A percentile compares a stretch with the other conserved stretches of the same genome.
phyloP scores from a whole-genome alignment of 371 early-diverging fungal genomes.

The Quaeritorhiza haematococci region DNA sequence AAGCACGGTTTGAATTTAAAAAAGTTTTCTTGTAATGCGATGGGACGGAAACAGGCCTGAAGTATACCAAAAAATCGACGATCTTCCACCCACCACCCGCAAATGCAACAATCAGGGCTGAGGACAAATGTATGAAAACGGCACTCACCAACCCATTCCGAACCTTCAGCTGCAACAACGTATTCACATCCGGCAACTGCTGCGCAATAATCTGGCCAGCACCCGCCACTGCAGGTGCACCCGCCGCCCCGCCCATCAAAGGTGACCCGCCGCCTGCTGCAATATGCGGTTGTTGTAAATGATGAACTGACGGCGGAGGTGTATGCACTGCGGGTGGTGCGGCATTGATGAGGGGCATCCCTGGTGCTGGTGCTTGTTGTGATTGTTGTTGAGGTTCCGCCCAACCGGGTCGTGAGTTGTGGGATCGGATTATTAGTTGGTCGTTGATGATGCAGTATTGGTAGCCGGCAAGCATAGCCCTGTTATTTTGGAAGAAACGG shows the following conservation, averaged over 20 bases:
- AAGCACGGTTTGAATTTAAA: neutral
- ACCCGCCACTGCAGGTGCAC: no score
- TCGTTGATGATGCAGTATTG: constrained; percentile 52
- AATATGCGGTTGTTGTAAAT: no score
- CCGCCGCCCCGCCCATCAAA: no score
- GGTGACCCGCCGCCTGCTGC: no score
- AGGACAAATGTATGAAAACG: no score
- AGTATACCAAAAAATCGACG: no score
- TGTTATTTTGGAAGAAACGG: constrained; percentile 3
- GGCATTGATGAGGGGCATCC: neutral
- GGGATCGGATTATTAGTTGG: constrained; percentile 43
- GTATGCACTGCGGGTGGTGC: neutral
- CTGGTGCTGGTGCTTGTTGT: neutral
- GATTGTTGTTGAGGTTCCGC: neutral
- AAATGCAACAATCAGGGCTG: no score
- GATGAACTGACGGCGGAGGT: neutral
- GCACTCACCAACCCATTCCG: constrained; percentile 7
- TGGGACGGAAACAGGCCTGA: no score
- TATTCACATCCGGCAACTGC: constrained; percentile 9
- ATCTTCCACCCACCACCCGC: no score
- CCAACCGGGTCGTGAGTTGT: neutral
- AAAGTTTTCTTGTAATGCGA: no score
- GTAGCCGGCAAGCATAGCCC: constrained; percentile 44
- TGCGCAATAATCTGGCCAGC: neutral
- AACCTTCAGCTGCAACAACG: constrained; percentile 1